Evolutionary conservation across 208 protist genomes (phyloP), one percentile per base, ranked within the genome.

Genomic region (Trypanosoma brucei): DNA sequence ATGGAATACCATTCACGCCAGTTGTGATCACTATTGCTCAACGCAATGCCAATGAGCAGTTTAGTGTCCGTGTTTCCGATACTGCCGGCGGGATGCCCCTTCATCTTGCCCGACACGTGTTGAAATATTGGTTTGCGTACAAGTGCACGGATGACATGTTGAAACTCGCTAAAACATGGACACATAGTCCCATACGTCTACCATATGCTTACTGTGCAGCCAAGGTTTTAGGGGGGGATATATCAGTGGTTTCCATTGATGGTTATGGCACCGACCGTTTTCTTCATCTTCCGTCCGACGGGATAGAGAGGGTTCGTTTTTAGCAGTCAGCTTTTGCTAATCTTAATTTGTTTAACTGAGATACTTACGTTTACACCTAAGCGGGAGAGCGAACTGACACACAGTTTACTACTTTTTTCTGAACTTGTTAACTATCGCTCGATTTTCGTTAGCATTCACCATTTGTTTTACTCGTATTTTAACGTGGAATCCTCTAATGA

Each of bases 221-320:
- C 22, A 51, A 61, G 6, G 76, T 75, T 31, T 67, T 91, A 57
- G 79, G 79, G 30, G 84, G 84, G 1, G 73, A 91, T 55, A 66
- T 88, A 11, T 78, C 73, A 0, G 55, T 83, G 0, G 70, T 77
- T 3, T 86, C 84, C 0, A 79, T 91, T 39, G 84, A 91, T 37
- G 84, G 84, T 31, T 91, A 88, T 64, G 84, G 84, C 4, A 88
- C 81, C 1, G 84, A 91, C 49, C 62, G 84, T 6, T 75, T 78
- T 54, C 66, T 91, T 7, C 81, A 82, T 55, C 38, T 87, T 2
- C 84, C 84, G 1, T 75, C 78, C 1, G 57, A 63, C 2, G 84
- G 84, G 7, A 65, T 87, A 30, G 33, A 56, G 9, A 31, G 46
- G 1, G 60, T 69, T 36, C 30, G 36, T 46, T 58, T 69, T 62